A percentile compares a stretch with the other conserved stretches of the same genome.
These are phyloP conservation scores for Tephrocybe sp. DNA, from an alignment of 768 basidiomycete species.

Conservation along the genomic window DNA sequence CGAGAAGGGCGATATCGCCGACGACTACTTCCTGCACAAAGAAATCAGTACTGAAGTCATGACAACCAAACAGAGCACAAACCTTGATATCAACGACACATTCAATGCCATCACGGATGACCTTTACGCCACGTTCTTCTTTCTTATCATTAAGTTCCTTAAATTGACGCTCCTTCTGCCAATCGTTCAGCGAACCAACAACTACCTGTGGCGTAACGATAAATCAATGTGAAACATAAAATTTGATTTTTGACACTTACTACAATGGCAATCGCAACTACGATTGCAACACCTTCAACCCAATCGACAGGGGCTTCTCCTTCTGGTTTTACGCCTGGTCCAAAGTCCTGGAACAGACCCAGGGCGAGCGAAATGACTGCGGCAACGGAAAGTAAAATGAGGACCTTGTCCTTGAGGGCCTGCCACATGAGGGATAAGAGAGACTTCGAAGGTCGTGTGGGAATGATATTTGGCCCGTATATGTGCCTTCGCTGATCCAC, in stretches of 20 bases:
- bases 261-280: constrained; percentile 73
- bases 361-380: constrained; percentile 91
- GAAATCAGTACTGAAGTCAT: constrained; percentile 14
- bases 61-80: constrained; percentile 6
- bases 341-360: constrained; percentile 93
- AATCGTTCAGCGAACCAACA: constrained; percentile 95
- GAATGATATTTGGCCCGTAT: constrained; percentile 76
- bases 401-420: constrained; percentile 86
- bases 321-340: constrained; percentile 51
- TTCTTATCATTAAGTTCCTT: constrained; percentile 89
- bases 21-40: constrained; percentile 78
- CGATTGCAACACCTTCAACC: constrained; percentile 91
- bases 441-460: constrained; percentile 64
- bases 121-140: constrained; percentile 88
- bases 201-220: constrained; percentile 50
- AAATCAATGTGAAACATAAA: not conserved
- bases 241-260: constrained; percentile 37
- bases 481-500: constrained; percentile 61
- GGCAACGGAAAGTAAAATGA: constrained; percentile 87
- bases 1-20: constrained; percentile 87
- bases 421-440: constrained; percentile 79
- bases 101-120: constrained; percentile 70
- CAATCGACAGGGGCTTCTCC: constrained; percentile 85
- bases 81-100: constrained; percentile 81
- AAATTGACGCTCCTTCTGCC: constrained; percentile 98